A percentile compares a stretch with the other conserved stretches of the same genome.
Conservation (phyloP, 129 eudicot species). For the Heracleum sosnowskyi region DNA sequence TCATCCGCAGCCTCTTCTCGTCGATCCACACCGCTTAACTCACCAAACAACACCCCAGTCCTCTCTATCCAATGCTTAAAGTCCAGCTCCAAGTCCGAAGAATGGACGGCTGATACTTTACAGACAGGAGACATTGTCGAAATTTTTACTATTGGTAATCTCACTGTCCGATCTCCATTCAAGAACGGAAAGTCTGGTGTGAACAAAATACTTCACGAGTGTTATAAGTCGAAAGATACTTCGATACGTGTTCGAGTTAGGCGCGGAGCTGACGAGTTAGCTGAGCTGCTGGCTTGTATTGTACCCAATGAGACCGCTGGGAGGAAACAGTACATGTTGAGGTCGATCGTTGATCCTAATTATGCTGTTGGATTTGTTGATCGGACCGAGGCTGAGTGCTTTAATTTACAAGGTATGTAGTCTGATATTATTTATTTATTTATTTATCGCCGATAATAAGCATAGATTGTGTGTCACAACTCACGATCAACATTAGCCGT, state of each 20-base stretch:
- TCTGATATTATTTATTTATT: no score
- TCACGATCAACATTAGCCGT: not conserved
- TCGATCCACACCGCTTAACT: conserved; percentile 15
- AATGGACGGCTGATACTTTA: conserved; percentile 67
- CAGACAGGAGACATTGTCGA: conserved; percentile 91
- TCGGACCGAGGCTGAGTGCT: conserved; percentile 80
- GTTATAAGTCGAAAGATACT: conserved; percentile 53
- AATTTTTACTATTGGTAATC: conserved; percentile 43
- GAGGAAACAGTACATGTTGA: conserved; percentile 59
- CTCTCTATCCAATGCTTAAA: conserved; percentile 66
- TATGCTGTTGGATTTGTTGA: conserved; percentile 81
- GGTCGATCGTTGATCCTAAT: conserved; percentile 83
- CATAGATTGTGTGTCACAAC: not conserved
- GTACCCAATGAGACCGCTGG: conserved; percentile 61
- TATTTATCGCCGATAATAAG: not conserved
- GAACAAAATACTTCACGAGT: conserved; percentile 49
- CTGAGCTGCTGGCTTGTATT: conserved; percentile 73
- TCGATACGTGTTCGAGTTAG: conserved; percentile 59
- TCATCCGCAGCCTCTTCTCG: not conserved
- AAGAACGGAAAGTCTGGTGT: conserved; percentile 62
- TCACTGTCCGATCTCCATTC: conserved; percentile 54
- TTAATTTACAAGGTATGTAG: conserved; percentile 61
- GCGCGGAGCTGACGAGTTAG: conserved; percentile 48
- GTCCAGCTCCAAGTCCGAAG: conserved; percentile 79
- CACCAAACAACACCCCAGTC: conserved; percentile 14